Evolutionary conservation across 2,329 filamentous ascomycete species (phyloP).

Genomic region (Aureobasidium sp.): DNA sequence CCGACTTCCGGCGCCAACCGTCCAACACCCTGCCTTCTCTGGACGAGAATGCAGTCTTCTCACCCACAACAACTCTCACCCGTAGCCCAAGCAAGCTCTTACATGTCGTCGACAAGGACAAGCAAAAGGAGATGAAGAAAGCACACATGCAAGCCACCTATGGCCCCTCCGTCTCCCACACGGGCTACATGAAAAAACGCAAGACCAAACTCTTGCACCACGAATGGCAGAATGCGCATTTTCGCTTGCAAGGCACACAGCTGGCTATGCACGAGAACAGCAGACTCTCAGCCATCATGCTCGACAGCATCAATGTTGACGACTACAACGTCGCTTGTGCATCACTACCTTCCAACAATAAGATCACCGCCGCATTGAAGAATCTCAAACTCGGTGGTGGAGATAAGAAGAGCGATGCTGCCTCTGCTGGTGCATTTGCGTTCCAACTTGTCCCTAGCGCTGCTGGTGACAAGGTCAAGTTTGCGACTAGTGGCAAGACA

Average conservation of each 20-base stretch:
- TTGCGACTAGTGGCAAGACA: constrained; percentile 58
- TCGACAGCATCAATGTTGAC: constrained; percentile 79
- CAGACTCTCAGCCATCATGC: constrained; percentile 52
- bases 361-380: constrained; percentile 82
- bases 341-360: constrained; percentile 64
- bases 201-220: constrained; percentile 82
- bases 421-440: constrained; percentile 56
- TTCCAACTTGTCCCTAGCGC: constrained; percentile 74
- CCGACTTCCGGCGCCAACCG: constrained; percentile 51
- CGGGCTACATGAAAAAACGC: constrained; percentile 91
- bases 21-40: constrained; percentile 66
- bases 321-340: constrained; percentile 85
- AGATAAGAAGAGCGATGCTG: constrained; percentile 44
- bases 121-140: constrained; percentile 14
- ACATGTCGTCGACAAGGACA: constrained; percentile 8
- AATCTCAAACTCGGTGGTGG: constrained; percentile 53
- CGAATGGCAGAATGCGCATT: constrained; percentile 91
- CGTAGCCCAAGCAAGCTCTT: constrained; percentile 17
- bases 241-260: constrained; percentile 61
- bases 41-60: constrained; percentile 53
- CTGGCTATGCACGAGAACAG: constrained; percentile 60
- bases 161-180: constrained; percentile 44
- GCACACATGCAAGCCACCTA: constrained; percentile 24
- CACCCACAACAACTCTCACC: constrained; percentile 30
- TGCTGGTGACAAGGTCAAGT: constrained; percentile 44